Conservation (phyloP, 352 stramenopile species). For the Globisporangium rhizosaccharum region DNA sequence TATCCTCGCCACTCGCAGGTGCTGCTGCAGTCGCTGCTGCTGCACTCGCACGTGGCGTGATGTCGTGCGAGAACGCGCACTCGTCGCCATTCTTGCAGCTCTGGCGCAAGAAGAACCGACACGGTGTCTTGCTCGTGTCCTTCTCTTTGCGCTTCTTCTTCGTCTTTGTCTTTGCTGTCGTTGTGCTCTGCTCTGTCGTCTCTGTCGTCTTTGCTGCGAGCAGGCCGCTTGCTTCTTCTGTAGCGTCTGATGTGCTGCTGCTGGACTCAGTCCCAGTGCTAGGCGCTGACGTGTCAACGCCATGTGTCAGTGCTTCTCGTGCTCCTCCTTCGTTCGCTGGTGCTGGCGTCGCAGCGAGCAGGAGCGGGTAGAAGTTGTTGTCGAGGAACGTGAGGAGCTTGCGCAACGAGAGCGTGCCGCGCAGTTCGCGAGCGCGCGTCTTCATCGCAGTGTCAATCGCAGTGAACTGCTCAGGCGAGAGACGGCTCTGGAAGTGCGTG, state of each 20-base stretch:
- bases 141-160: constrained; percentile 9
- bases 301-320: constrained; percentile 13
- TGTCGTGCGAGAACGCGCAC: constrained; percentile 56
- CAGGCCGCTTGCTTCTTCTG: background rate
- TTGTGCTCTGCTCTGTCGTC: background rate
- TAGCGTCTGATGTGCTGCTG: background rate
- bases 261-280: background rate
- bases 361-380: constrained; percentile 60
- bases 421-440: constrained; percentile 28
- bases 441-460: constrained; percentile 33
- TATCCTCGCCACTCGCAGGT: background rate
- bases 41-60: constrained; percentile 10
- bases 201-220: background rate
- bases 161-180: background rate
- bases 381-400: constrained; percentile 82
- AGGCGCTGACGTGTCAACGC: background rate
- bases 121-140: constrained; percentile 19
- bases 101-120: constrained; percentile 46
- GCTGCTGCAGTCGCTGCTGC: background rate
- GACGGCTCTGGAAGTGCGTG: constrained; percentile 35
- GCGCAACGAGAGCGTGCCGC: constrained; percentile 47
- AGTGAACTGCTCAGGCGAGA: constrained; percentile 29
- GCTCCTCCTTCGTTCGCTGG: too few species aligned
- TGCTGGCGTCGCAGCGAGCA: constrained; percentile 4
- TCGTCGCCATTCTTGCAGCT: constrained; percentile 54